Base-by-base conservation (phyloP, 306 rosid species). In the Sicyos edulis region DNA sequence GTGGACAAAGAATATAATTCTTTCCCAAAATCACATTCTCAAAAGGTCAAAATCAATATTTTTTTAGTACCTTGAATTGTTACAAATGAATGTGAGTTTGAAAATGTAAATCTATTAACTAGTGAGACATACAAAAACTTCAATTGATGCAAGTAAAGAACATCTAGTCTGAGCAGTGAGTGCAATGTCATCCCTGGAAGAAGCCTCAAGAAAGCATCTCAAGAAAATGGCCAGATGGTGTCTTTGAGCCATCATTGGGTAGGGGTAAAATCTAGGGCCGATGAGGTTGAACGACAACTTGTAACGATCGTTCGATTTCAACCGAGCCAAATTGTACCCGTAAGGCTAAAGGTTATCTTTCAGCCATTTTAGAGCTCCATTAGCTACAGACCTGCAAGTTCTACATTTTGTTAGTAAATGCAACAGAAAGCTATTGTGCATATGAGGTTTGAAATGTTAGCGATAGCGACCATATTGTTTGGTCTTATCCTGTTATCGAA, bases 281-380 rank as follows among this genome's bases (percentile, higher is more conserved):
- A 75, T 45, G 16, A 29, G 59, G 61, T 37, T 67, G 57, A 77
- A 72, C 34, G 56, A 77, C 74, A 54, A 77, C 61, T 40, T 14
- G 56, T 37, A 40, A 47, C 6, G 11, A 22, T 47, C 2, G 57
- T 71, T 37, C 1, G 21, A 29, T 71, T 52, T 54, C 53, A 12
- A 72, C 52, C 37, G 20, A 29, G 57, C 69, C 22, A 24, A 55
- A 24, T 49, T 15, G 8, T 13, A 55, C 13, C 5, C 0, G 0
- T 44, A 7, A 17, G 69, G 19, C 86, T 91, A 93, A 44, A 93
- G 88, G 74, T 90, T 93, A 77, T 93, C 97, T 77, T 88, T 93
- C 75, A 93, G 83, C 98, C 98, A 93, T 84, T 86, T 90, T 47
- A 93, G 78, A 67, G 95, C 96, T 77, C 92, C 96, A 74, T 85